Evolutionary conservation across 2,329 filamentous ascomycete genomes (phyloP).

Genomic region (Tolypocladium album): DNA sequence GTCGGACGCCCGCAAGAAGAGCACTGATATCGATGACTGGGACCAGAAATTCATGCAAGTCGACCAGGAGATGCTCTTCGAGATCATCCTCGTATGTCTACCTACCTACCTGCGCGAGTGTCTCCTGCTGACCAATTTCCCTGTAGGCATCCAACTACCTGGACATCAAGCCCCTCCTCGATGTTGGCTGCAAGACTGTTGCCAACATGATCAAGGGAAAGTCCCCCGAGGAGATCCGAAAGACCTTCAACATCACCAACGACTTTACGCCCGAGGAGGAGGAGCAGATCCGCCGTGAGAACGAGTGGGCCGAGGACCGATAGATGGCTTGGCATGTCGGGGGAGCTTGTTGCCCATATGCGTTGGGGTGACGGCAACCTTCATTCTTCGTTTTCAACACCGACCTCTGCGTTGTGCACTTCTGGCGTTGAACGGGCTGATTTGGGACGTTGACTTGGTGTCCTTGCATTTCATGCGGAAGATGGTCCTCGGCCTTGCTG

Average conservation of each 20-base stretch:
- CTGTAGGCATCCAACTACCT: slow-evolving; percentile 88
- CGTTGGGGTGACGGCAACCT: neutral
- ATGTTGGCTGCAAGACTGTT: slow-evolving; percentile 98
- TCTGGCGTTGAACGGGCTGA: slow-evolving; percentile 10
- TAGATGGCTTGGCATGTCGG: slow-evolving; percentile 26
- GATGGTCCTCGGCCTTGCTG: neutral
- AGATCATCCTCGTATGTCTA: slow-evolving; percentile 81
- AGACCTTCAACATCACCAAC: slow-evolving; percentile 99
- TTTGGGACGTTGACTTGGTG: slow-evolving; percentile 3
- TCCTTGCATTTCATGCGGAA: slow-evolving; percentile 2
- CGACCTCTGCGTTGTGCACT: slow-evolving; percentile 1
- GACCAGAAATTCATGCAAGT: slow-evolving; percentile 99
- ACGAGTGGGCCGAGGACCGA: slow-evolving; percentile 83
- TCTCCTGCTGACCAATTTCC: neutral
- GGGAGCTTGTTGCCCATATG: neutral
- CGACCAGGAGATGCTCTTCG: slow-evolving; percentile 98
- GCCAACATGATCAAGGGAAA: slow-evolving; percentile 99
- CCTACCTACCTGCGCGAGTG: no score
- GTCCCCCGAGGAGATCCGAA: slow-evolving; percentile 96
- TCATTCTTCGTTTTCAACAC: neutral
- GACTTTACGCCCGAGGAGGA: slow-evolving; percentile 99
- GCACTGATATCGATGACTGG: slow-evolving; percentile 98
- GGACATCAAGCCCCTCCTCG: slow-evolving; percentile 95
- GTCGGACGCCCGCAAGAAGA: slow-evolving; percentile 91
- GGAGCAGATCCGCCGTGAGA: slow-evolving; percentile 89